Conservation (phyloP, 2,329 filamentous ascomycete species). For the Amylocarpus encephaloides region DNA sequence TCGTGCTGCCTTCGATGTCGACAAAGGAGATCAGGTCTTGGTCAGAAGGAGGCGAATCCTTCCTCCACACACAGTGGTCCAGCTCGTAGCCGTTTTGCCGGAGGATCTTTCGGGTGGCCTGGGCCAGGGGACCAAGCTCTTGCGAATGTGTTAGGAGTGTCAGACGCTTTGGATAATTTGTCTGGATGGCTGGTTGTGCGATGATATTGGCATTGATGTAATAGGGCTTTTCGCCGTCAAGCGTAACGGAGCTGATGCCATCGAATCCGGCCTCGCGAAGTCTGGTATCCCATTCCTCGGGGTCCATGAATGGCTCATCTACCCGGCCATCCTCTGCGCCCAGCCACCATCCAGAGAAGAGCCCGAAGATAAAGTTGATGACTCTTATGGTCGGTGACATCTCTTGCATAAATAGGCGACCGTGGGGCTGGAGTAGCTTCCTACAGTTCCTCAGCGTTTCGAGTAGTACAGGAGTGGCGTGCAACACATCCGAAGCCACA, state of each 20-base stretch:
- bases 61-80: slow-evolving; percentile 1
- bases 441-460: slow-evolving; percentile 17
- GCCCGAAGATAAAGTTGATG: not conserved
- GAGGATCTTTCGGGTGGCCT: not conserved
- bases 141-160: slow-evolving; percentile 3
- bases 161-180: not conserved
- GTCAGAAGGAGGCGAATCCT: slow-evolving; percentile 3
- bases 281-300: slow-evolving; percentile 25
- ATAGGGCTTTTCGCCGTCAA: slow-evolving; percentile 21
- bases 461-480: slow-evolving; percentile 18
- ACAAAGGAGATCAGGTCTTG: slow-evolving; percentile 26
- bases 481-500: slow-evolving; percentile 24
- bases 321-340: slow-evolving; percentile 20
- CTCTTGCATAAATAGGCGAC: slow-evolving; percentile 14
- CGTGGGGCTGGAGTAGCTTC: slow-evolving; percentile 17
- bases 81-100: slow-evolving; percentile 10
- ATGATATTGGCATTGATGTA: slow-evolving; percentile 23
- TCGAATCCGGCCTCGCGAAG: slow-evolving; percentile 30
- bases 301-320: slow-evolving; percentile 23
- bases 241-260: slow-evolving; percentile 23
- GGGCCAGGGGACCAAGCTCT: not conserved
- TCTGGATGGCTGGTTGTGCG: slow-evolving; percentile 3
- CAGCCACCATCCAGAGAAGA: slow-evolving; percentile 18
- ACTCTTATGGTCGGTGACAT: not conserved
- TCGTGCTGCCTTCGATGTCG: slow-evolving; percentile 16